Evolutionary conservation across 768 basidiomycete species (phyloP).

Genomic region (Termitomyces titanicus): DNA sequence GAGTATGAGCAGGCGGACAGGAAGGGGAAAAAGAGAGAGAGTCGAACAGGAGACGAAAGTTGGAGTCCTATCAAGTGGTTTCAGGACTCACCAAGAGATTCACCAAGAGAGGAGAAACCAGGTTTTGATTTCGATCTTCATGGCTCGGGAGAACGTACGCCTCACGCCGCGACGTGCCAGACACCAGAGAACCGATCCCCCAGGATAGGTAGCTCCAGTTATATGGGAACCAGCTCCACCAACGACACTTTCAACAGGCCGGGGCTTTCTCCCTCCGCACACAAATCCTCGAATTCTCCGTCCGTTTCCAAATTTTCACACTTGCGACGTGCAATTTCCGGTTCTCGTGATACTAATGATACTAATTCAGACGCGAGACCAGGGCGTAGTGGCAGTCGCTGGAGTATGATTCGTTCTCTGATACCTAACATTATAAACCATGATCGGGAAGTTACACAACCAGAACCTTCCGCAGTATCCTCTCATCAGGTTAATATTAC

Average conservation of each 20-base stretch:
- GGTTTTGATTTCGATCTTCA: constrained; percentile 25
- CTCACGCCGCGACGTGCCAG: neutral
- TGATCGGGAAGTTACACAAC: constrained; percentile 23
- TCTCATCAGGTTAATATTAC: constrained; percentile 66
- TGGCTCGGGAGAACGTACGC: neutral
- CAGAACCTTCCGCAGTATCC: constrained; percentile 47
- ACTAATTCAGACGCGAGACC: constrained; percentile 20
- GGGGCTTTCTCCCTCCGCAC: constrained; percentile 2
- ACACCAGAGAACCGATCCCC: constrained; percentile 1
- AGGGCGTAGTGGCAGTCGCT: constrained; percentile 35
- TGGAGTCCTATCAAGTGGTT: constrained; percentile 57
- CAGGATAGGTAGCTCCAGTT: neutral
- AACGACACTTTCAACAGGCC: constrained; percentile 1
- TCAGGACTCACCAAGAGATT: constrained; percentile 47
- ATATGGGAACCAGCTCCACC: constrained; percentile 9
- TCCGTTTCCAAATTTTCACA: neutral
- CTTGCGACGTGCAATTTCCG: constrained; percentile 28
- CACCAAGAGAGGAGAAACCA: constrained; percentile 45
- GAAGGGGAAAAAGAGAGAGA: constrained; percentile 53
- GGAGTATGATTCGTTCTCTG: constrained; percentile 64
- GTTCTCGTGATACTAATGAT: constrained; percentile 22
- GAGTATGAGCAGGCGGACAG: constrained; percentile 50
- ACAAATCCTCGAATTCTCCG: constrained; percentile 14
- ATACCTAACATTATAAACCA: constrained; percentile 51
- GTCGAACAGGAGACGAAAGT: constrained; percentile 42